These are phyloP conservation scores for Lentinula detonsa DNA, from an alignment of 768 basidiomycete species.

Conservation along the genomic window DNA sequence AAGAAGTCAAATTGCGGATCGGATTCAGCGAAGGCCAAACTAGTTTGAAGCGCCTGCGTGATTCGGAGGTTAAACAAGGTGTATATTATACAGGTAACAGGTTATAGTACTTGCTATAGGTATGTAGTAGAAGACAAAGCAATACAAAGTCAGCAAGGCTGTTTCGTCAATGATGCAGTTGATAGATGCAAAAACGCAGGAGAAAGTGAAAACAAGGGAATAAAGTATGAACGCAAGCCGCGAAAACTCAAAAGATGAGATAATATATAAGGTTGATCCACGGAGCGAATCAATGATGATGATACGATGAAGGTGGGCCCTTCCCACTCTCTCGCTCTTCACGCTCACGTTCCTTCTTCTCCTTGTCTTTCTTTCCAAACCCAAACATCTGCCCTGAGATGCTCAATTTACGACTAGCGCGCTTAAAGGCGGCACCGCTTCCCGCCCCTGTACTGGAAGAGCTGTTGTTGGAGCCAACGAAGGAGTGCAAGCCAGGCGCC, in stretches of 20 bases:
- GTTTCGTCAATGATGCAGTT: not conserved
- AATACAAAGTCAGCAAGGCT: not conserved
- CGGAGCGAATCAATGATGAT: not conserved
- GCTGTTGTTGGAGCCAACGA: conserved; percentile 10
- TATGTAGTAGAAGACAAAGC: not conserved
- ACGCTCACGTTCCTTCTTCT: conserved; percentile 23
- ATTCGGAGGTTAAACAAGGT: not conserved
- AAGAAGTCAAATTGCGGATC: too few species aligned
- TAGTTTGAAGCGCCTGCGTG: too few species aligned
- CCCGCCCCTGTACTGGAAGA: conserved; percentile 16
- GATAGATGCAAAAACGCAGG: not conserved
- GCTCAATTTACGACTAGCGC: conserved; percentile 62
- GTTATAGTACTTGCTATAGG: not conserved
- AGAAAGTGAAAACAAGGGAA: not conserved
- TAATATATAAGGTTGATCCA: not conserved
- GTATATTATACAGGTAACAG: not conserved
- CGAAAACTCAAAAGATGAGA: not conserved
- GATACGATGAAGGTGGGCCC: not conserved
- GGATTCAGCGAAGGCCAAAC: too few species aligned
- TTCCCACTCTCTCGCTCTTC: conserved; percentile 3
- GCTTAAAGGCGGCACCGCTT: conserved; percentile 23
- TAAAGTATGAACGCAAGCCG: not conserved
- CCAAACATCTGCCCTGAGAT: conserved; percentile 49
- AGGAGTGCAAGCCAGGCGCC: not conserved
- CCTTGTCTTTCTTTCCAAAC: conserved; percentile 43